Evolutionary conservation across 257 asterid species (phyloP).

Genomic region (Lithospermum erythrorhizon): DNA sequence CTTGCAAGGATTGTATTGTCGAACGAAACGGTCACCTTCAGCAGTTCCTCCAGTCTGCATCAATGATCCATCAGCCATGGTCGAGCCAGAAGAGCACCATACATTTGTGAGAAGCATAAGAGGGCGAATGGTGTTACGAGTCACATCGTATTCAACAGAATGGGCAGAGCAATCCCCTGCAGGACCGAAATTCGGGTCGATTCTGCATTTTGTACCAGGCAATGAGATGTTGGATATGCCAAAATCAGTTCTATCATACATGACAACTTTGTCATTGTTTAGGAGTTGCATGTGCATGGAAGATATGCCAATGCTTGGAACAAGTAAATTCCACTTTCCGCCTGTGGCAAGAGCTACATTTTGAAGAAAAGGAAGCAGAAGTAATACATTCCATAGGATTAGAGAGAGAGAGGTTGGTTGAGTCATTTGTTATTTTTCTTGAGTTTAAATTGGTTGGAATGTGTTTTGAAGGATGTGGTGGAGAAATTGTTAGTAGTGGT

Average conservation of each 20-base stretch:
- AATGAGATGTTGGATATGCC: conserved; percentile 40
- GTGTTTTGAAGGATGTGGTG: too few species aligned
- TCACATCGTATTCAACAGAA: conserved; percentile 44
- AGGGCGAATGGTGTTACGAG: conserved; percentile 37
- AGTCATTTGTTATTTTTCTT: background rate
- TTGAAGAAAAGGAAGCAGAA: background rate
- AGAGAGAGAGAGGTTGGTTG: background rate
- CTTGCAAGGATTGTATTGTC: conserved; percentile 24
- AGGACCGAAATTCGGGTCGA: conserved; percentile 12
- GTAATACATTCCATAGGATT: background rate
- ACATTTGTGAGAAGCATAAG: conserved; percentile 42
- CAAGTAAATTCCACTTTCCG: conserved; percentile 17
- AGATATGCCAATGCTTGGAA: conserved; percentile 21
- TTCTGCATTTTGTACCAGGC: conserved; percentile 31
- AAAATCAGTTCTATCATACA: conserved; percentile 33
- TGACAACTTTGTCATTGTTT: conserved; percentile 30
- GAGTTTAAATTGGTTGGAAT: too few species aligned
- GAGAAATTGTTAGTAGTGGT: too few species aligned
- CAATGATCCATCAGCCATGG: conserved; percentile 33
- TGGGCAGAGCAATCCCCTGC: conserved; percentile 51
- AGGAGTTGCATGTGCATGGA: conserved; percentile 41
- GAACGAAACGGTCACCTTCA: conserved; percentile 32
- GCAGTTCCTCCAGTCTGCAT: conserved; percentile 44
- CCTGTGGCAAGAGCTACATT: conserved; percentile 11
- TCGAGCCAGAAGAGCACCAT: conserved; percentile 64